Conservation (phyloP, 2,329 filamentous ascomycete species). For the Aspergillus uvarum region DNA sequence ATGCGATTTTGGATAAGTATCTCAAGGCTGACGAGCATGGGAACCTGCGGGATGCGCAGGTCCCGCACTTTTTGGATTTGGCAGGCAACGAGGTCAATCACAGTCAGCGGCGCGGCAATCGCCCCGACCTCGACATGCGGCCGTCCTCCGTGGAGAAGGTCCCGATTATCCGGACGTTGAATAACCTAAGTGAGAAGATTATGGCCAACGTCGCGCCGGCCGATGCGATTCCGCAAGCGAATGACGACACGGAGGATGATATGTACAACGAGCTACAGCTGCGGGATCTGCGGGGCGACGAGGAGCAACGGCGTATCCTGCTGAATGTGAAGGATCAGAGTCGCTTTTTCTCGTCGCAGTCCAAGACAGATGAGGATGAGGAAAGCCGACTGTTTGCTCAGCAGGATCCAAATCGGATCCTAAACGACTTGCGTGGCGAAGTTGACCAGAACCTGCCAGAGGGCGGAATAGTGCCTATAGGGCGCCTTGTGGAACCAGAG, state of each 20-base stretch:
- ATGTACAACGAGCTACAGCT: slow-evolving; percentile 74
- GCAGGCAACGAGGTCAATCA: slow-evolving; percentile 95
- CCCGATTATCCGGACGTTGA: slow-evolving; percentile 84
- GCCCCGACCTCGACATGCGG: slow-evolving; percentile 86
- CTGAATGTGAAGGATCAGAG: slow-evolving; percentile 87
- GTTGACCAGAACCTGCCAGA: slow-evolving; percentile 49
- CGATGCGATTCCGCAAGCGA: slow-evolving; percentile 66
- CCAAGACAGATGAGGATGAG: slow-evolving; percentile 41
- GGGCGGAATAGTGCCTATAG: slow-evolving; percentile 66
- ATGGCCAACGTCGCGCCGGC: slow-evolving; percentile 81
- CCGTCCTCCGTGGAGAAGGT: slow-evolving; percentile 72
- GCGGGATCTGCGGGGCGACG: slow-evolving; percentile 73
- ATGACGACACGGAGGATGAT: slow-evolving; percentile 68
- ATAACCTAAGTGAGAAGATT: slow-evolving; percentile 88
- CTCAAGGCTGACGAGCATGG: slow-evolving; percentile 68
- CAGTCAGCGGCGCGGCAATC: slow-evolving; percentile 81
- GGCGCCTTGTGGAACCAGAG: slow-evolving; percentile 58
- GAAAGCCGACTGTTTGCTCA: slow-evolving; percentile 62
- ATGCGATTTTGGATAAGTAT: slow-evolving; percentile 83
- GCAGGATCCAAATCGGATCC: slow-evolving; percentile 68
- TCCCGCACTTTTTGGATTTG: slow-evolving; percentile 88
- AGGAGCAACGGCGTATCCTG: slow-evolving; percentile 72
- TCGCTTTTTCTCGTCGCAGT: slow-evolving; percentile 70
- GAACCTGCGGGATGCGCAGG: slow-evolving; percentile 56
- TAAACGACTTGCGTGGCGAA: slow-evolving; percentile 64